These are phyloP conservation scores for Selenicereus undatus DNA, from an alignment of 148 eudicot species.

Conservation along the genomic window DNA sequence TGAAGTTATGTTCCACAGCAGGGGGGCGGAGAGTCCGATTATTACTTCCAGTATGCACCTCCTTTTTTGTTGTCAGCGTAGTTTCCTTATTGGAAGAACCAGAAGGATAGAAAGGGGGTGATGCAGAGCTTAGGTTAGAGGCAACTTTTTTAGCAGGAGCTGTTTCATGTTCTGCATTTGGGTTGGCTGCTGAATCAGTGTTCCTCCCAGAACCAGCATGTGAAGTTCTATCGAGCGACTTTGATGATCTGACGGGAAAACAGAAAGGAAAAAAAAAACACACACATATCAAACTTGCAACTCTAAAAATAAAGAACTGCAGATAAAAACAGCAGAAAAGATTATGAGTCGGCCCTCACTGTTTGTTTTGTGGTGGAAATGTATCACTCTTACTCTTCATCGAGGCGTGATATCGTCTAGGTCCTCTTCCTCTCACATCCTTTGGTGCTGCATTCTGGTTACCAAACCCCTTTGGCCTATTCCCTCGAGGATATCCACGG, in stretches of 20 bases:
- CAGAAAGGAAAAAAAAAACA: neutral
- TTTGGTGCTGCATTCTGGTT: conserved; percentile 51
- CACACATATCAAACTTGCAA: conserved; percentile 6
- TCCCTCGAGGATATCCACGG: conserved; percentile 50
- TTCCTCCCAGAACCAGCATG: conserved; percentile 42
- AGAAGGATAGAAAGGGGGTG: conserved; percentile 98
- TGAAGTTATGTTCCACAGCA: conserved; percentile 24
- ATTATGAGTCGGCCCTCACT: conserved; percentile 45
- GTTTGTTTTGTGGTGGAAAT: conserved; percentile 44
- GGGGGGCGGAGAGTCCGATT: conserved; percentile 42
- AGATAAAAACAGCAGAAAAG: neutral
- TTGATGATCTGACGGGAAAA: conserved; percentile 38
- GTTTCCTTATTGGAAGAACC: conserved; percentile 61
- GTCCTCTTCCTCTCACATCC: conserved; percentile 82
- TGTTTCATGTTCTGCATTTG: conserved; percentile 43
- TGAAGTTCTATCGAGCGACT: conserved; percentile 47
- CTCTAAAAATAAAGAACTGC: neutral
- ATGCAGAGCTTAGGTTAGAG: conserved; percentile 80
- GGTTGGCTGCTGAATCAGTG: conserved; percentile 27
- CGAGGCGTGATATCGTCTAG: conserved; percentile 70
- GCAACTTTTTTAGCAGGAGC: conserved; percentile 52
- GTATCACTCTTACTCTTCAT: conserved; percentile 45
- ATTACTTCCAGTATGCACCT: conserved; percentile 43
- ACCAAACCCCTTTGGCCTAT: conserved; percentile 33
- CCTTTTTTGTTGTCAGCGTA: conserved; percentile 41